Evolutionary conservation across 441 rosid genomes (phyloP), one percentile per base, ranked within the genome.

Genomic region (Gossypium aridum): DNA sequence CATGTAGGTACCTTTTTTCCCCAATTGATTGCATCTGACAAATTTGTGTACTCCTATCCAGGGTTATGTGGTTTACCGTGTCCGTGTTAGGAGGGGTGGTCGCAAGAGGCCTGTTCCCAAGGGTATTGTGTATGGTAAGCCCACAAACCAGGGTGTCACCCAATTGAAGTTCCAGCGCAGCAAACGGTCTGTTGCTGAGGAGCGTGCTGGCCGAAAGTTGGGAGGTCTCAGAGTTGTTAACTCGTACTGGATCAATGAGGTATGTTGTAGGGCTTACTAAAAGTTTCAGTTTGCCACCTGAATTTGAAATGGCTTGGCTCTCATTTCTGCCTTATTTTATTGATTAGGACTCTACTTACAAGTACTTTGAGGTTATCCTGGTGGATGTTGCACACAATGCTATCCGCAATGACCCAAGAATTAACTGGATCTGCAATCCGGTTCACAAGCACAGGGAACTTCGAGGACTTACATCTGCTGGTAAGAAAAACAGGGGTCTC

Each of bases 131-230:
- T 95, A 93, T 80, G 99, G 99, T 39, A 95, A 95, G 84, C 99
- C 99, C 60, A 93, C 98, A 2, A 96, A 96, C 92, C 98, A 96
- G 89, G 97, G 99, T 81, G 98, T 96, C 2, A 96, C 99, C n/a
- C 99, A 96, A 73, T 88, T 96, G 78, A 96, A 96, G 82, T 96
- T 96, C 70, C 98, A 93, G 87, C 84, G 98, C 9, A 92, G 98
- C 85, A 96, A 96, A 94, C 83, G 99, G 63, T 92, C 97, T 23
- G 98, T 96, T 55, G 98, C 99, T 0, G 99, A 96, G 88, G 97
- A 96, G 87, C 97, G 99, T 73, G 98, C 99, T 80, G 98, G 99
- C 14, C 83, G 98, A 66, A 93, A 89, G 73, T 82, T 93, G 88
- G 98, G 97, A 39, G 98, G 97, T 60, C 98, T 96, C 4, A 83